A percentile compares a stretch with the other conserved stretches of the same genome.
These are phyloP conservation scores for Venturia aucupariae DNA, from an alignment of 2,329 filamentous ascomycete species.

Conservation along the genomic window DNA sequence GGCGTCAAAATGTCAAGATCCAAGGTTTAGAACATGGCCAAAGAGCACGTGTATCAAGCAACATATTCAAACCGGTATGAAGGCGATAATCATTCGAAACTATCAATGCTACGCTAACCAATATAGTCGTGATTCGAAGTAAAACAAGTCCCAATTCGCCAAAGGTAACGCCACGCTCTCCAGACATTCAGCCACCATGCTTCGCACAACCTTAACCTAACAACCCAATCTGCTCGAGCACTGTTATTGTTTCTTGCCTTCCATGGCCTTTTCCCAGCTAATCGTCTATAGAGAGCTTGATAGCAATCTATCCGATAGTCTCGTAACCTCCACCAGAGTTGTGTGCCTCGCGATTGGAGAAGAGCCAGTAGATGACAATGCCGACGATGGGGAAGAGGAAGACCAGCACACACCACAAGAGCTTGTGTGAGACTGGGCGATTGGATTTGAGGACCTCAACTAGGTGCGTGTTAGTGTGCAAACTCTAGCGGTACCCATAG, in stretches of 20 bases:
- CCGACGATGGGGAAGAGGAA: constrained; percentile 57
- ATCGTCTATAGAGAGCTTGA: neutral
- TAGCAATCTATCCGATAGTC: constrained; percentile 28
- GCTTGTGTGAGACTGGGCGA: constrained; percentile 47
- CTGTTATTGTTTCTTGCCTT: neutral
- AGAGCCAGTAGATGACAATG: constrained; percentile 54
- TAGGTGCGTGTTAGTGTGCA: constrained; percentile 22
- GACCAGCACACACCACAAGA: constrained; percentile 54
- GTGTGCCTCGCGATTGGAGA: constrained; percentile 52
- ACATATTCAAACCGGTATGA: too few relatives aligned
- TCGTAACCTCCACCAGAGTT: constrained; percentile 48
- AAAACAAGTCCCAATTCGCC: neutral
- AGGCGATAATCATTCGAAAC: too few relatives aligned
- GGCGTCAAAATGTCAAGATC: neutral
- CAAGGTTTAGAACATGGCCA: neutral
- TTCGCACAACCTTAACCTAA: too few relatives aligned
- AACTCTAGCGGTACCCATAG: constrained; percentile 3
- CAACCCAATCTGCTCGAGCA: too few relatives aligned
- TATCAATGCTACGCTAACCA: neutral
- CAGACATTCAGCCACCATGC: neutral
- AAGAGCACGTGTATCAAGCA: neutral
- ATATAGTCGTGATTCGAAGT: neutral
- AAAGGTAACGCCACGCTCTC: neutral
- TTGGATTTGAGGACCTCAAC: constrained; percentile 58
- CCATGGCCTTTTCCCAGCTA: neutral